Conservation (phyloP, 345 rosid species). For the Aquilaria sinensis region DNA sequence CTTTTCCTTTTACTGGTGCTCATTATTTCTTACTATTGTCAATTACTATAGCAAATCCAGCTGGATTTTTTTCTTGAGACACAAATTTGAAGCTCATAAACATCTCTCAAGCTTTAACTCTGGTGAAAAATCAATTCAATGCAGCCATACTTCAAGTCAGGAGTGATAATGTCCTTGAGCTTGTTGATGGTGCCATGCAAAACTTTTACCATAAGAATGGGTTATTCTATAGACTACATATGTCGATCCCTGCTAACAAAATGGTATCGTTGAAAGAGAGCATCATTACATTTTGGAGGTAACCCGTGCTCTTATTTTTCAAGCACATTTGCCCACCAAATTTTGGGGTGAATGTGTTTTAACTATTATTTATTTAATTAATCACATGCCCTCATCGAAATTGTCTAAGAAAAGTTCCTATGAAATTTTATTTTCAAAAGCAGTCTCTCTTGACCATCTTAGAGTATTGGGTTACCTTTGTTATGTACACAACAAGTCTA, state of each 20-base stretch:
- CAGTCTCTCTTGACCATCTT: background rate
- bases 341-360: too few relatives aligned
- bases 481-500: background rate
- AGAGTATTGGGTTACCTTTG: background rate
- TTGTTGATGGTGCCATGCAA: background rate
- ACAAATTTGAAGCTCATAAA: too few relatives aligned
- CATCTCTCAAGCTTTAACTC: too few relatives aligned
- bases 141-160: background rate
- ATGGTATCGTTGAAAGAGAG: too few relatives aligned
- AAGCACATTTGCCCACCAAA: too few relatives aligned
- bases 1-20: background rate
- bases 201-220: background rate
- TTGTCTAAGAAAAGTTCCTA: background rate
- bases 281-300: background rate
- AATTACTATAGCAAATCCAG: background rate
- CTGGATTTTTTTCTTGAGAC: background rate
- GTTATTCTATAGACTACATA: background rate
- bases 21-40: background rate
- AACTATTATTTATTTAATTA: too few relatives aligned
- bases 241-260: background rate
- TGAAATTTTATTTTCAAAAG: background rate
- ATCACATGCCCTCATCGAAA: too few relatives aligned
- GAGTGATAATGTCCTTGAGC: background rate
- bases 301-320: background rate
- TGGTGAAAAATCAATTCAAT: background rate